Evolutionary conservation across 1,139 yeast species (phyloP), one percentile per base, ranked within the genome.

Genomic region (Taphrina flavorubra): DNA sequence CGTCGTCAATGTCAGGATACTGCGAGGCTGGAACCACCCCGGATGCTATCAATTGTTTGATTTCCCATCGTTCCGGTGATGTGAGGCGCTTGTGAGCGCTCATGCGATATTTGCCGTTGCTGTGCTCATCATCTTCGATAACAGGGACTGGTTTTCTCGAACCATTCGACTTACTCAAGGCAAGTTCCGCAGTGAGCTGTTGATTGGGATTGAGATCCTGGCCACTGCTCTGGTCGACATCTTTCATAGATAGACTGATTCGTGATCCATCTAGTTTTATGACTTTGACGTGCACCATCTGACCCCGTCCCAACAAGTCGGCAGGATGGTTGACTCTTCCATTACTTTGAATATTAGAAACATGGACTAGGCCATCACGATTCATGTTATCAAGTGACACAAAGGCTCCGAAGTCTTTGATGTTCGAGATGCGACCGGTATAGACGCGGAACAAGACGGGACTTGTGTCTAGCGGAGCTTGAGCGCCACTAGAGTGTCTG

Each of bases 61-160:
- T 83, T 75, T 92, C 97, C 97, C 97, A 92, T 69, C 92, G 79
- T 76, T 92, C 98, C 0, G 96, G 96, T 0, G 96, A 88, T 0
- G 95, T 87, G 49, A 88, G 77, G 65, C 90, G 79, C 73, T 86
- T 81, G 69, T 81, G 68, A 16, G 40, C 18, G 25, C 36, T 39
- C 60, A 69, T 61, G 13, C 56, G 20, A 39, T 36, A 39, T 18
- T 47, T 53, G 20, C 70, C 61, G 18, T 16, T 44, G 31, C 44
- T 18, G 25, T 53, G 16, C 18, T 36, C 58, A 16, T 51, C 59
- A 31, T 66, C 64, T 49, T 69, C 65, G 16, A 53, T 46, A 51
- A 58, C 44, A 18, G 67, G 46, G 56, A 58, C 61, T 18, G 67
- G 46, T 42, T 63, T 51, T 11, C 47, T 34, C n/a, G 61, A 46